Percentiles rank a stretch among this genome's conserved stretches.
phyloP scores from a whole-genome alignment of 2,329 filamentous ascomycete genomes.

The Periconia sp. region DNA sequence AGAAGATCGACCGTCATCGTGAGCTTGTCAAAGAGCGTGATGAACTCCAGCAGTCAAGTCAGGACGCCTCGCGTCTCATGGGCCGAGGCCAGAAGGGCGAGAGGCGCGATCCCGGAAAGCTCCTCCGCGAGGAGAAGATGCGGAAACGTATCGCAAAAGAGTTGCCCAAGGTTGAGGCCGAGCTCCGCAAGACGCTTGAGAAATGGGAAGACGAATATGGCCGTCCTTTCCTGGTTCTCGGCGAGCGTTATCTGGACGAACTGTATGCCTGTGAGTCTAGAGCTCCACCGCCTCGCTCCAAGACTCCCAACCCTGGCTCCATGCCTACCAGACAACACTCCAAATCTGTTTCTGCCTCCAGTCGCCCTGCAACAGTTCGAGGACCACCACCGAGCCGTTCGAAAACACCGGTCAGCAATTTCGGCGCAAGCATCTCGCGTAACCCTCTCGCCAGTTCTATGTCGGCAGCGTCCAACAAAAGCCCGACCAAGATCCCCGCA shows the following conservation, averaged over 20 bases:
- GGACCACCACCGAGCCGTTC: slow-evolving; percentile 44
- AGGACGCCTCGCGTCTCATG: slow-evolving; percentile 93
- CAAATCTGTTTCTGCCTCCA: slow-evolving; percentile 29
- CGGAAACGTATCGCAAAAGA: slow-evolving; percentile 96
- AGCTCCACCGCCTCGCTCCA: slow-evolving; percentile 66
- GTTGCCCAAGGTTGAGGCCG: slow-evolving; percentile 83
- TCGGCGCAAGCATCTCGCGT: slow-evolving; percentile 30
- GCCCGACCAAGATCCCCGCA: slow-evolving; percentile 69
- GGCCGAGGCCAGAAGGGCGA: slow-evolving; percentile 89
- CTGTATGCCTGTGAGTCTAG: slow-evolving; percentile 67
- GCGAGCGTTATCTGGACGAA: slow-evolving; percentile 85
- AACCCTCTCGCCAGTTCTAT: slow-evolving; percentile 43
- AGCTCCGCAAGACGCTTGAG: slow-evolving; percentile 81
- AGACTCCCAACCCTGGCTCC: slow-evolving; percentile 65
- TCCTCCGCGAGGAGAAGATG: slow-evolving; percentile 97
- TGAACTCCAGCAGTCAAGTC: slow-evolving; percentile 84
- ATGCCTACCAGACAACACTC: slow-evolving; percentile 34
- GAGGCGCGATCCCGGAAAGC: slow-evolving; percentile 88
- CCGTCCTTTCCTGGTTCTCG: slow-evolving; percentile 88
- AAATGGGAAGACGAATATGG: slow-evolving; percentile 93
- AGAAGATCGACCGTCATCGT: slow-evolving; percentile 80
- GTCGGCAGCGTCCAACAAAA: slow-evolving; percentile 44
- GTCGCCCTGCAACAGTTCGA: slow-evolving; percentile 44
- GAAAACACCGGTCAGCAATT: slow-evolving; percentile 46
- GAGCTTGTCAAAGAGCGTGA: slow-evolving; percentile 82